Evolutionary conservation across 2,329 filamentous ascomycete genomes (phyloP).

Genomic region (Spiromastix sp.): DNA sequence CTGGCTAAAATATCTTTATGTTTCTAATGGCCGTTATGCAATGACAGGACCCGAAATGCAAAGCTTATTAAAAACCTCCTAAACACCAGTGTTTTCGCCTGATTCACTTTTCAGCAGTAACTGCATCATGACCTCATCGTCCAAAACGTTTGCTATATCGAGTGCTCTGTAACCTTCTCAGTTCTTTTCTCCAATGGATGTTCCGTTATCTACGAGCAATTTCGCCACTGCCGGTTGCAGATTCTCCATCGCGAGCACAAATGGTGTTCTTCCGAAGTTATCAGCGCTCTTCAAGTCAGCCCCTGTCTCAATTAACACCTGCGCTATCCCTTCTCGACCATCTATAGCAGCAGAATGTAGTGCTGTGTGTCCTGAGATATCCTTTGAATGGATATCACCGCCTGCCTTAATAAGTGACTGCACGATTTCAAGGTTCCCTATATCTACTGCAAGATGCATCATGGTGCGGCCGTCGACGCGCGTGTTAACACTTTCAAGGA

Average conservation of each 20-base stretch:
- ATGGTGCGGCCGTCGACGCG: background rate
- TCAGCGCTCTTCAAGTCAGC: background rate
- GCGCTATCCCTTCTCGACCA: background rate
- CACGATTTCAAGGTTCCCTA: background rate
- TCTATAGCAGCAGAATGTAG: background rate
- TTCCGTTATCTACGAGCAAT: background rate
- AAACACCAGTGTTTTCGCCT: background rate
- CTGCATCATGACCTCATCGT: background rate
- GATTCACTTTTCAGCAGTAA: background rate
- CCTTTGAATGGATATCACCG: background rate
- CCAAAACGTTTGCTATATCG: background rate
- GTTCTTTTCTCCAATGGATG: background rate
- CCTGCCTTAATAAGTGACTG: background rate
- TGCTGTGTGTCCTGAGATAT: background rate
- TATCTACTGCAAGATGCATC: background rate
- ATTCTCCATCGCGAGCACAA: background rate
- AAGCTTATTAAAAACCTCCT: no score
- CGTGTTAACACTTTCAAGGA: constrained; percentile 18
- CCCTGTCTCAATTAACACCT: background rate
- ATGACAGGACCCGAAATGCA: no score
- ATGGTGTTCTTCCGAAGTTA: background rate
- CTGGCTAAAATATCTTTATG: no score
- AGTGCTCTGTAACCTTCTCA: background rate
- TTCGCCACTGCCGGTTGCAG: background rate
- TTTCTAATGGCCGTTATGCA: no score